Evolutionary conservation across 1,139 yeast genomes (phyloP).

Genomic region (Saccharomyces pastorianus): DNA sequence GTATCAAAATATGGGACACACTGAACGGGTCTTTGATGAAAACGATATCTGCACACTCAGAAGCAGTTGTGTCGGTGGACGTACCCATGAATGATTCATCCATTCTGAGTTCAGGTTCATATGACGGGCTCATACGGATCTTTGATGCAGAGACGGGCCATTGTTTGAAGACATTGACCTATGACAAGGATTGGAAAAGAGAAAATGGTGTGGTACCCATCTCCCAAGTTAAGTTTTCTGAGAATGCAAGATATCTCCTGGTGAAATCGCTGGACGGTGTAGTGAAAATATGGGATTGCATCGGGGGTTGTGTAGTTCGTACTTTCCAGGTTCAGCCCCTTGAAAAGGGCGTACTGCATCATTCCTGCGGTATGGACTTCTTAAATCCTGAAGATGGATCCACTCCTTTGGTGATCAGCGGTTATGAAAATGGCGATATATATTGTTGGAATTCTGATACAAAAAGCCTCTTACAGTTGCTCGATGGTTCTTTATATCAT

Average conservation of each 20-base stretch:
- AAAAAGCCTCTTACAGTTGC: constrained; percentile 29
- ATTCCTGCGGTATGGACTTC: constrained; percentile 44
- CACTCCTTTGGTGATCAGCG: constrained; percentile 41
- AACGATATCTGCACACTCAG: constrained; percentile 88
- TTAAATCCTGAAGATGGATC: constrained; percentile 25
- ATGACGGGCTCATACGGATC: constrained; percentile 79
- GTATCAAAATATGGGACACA: constrained; percentile 84
- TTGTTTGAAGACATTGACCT: constrained; percentile 81
- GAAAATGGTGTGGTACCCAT: constrained; percentile 67
- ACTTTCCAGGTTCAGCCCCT: constrained; percentile 40
- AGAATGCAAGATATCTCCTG: constrained; percentile 72
- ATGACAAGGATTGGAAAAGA: constrained; percentile 50
- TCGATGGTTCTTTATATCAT: constrained; percentile 25
- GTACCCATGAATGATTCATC: constrained; percentile 69
- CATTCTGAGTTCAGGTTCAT: constrained; percentile 77
- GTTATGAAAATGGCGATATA: constrained; percentile 54
- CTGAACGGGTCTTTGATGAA: constrained; percentile 61
- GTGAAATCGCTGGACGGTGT: constrained; percentile 78
- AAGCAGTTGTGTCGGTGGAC: constrained; percentile 73
- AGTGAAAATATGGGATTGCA: constrained; percentile 74
- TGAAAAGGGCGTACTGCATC: constrained; percentile 13
- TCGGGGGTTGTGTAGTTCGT: constrained; percentile 68
- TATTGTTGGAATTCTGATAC: constrained; percentile 67
- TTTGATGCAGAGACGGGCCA: constrained; percentile 88
- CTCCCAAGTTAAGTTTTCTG: constrained; percentile 63